Evolutionary conservation across 805 yeast species (phyloP).

Genomic region (Brettanomyces bruxellensis): DNA sequence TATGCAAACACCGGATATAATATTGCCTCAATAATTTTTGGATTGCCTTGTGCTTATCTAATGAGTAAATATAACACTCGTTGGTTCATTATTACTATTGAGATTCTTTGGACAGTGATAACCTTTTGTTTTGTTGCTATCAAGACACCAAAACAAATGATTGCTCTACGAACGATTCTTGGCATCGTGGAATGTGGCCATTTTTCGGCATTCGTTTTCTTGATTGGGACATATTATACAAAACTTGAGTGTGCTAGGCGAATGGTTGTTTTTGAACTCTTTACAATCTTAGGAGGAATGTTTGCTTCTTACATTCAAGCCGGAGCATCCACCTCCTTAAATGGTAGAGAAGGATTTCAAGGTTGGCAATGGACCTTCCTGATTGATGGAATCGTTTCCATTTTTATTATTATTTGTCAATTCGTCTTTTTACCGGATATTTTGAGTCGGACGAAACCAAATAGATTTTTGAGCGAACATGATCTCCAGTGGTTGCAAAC

Average conservation of each 20-base stretch:
- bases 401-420: conserved; percentile 43
- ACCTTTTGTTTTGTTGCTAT: conserved; percentile 21
- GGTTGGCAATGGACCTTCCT: conserved; percentile 69
- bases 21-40: conserved; percentile 31
- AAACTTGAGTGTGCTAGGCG: conserved; percentile 34
- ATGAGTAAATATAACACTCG: conserved; percentile 13
- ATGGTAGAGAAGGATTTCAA: conserved; percentile 36
- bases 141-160: conserved; percentile 25
- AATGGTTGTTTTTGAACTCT: conserved; percentile 31
- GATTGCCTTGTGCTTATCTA: conserved; percentile 19
- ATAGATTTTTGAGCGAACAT: neutral
- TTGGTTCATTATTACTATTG: conserved; percentile 18
- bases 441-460: conserved; percentile 11
- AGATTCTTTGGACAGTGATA: conserved; percentile 21
- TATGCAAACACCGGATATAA: conserved; percentile 38
- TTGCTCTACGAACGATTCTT: conserved; percentile 32
- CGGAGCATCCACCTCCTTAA: conserved; percentile 31
- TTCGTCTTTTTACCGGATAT: conserved; percentile 20
- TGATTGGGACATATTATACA: conserved; percentile 34
- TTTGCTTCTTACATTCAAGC: conserved; percentile 36
- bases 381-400: conserved; percentile 48
- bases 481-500: neutral
- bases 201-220: conserved; percentile 31
- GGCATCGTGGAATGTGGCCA: conserved; percentile 37
- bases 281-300: conserved; percentile 32